Conservation (phyloP, 106 monocot genomes). For the Apostasia shenzhenica region DNA sequence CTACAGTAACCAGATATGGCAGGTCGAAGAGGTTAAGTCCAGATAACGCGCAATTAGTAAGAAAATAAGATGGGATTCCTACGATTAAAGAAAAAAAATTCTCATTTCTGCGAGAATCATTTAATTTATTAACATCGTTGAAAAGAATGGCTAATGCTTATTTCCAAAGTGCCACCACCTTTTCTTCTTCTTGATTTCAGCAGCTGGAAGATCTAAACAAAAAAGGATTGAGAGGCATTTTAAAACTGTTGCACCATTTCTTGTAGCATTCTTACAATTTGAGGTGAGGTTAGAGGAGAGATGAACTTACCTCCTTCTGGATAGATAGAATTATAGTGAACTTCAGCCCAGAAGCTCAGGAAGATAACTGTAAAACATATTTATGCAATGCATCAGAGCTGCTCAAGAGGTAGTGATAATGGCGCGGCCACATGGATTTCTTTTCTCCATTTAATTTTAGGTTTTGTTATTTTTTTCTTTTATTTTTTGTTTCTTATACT, state of each 20-base stretch:
- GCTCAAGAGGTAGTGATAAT: too few species aligned
- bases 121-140: too few species aligned
- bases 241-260: neutral
- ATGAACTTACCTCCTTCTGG: conserved; percentile 50
- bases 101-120: too few species aligned
- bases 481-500: too few species aligned
- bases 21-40: too few species aligned
- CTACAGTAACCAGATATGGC: too few species aligned
- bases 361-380: conserved; percentile 45
- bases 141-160: conserved; percentile 13
- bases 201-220: conserved; percentile 36
- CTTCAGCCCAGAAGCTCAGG: conserved; percentile 87
- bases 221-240: neutral
- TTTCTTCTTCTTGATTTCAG: conserved; percentile 47
- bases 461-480: too few species aligned
- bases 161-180: conserved; percentile 57
- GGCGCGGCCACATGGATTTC: too few species aligned
- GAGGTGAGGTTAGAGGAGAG: neutral
- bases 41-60: too few species aligned
- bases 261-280: neutral
- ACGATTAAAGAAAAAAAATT: too few species aligned
- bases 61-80: too few species aligned
- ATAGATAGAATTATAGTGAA: conserved; percentile 82
- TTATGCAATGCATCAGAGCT: neutral
- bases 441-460: too few species aligned